These are phyloP conservation scores for Pyrenochaeta sp. DNA, from an alignment of 2,329 filamentous ascomycete genomes.

Conservation along the genomic window DNA sequence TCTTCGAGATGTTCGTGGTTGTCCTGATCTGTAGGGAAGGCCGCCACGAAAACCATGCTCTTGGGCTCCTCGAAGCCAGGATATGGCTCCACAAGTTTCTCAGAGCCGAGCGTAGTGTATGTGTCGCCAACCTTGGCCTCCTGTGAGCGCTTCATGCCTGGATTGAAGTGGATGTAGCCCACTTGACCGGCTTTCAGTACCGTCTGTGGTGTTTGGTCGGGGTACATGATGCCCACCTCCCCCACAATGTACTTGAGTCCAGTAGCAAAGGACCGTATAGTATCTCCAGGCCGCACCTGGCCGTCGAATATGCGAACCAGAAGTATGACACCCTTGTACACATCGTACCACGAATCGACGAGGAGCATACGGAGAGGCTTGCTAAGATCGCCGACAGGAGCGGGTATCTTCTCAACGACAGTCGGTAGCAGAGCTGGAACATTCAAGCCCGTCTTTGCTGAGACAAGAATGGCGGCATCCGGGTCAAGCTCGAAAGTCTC, in stretches of 20 bases:
- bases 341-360: constrained; percentile 98
- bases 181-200: constrained; percentile 89
- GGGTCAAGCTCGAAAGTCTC: constrained; percentile 88
- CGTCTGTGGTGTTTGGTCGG: constrained; percentile 81
- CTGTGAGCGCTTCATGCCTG: constrained; percentile 95
- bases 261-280: constrained; percentile 87
- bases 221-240: constrained; percentile 97
- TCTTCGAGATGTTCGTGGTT: constrained; percentile 89
- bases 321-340: constrained; percentile 91
- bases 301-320: constrained; percentile 93
- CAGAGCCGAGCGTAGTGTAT: constrained; percentile 81
- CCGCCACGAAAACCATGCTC: constrained; percentile 98
- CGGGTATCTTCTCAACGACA: constrained; percentile 85
- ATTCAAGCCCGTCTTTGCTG: constrained; percentile 92
- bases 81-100: constrained; percentile 78
- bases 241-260: constrained; percentile 90
- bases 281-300: constrained; percentile 80
- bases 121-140: constrained; percentile 97
- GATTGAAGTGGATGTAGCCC: constrained; percentile 96
- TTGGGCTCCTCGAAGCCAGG: constrained; percentile 97
- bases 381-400: constrained; percentile 75
- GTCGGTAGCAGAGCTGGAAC: constrained; percentile 83
- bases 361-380: constrained; percentile 84
- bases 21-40: constrained; percentile 90
- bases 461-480: constrained; percentile 77